Evolutionary conservation across 495 filamentous ascomycete species (phyloP), one percentile per base, ranked within the genome.

Genomic region (Haplographium delicatum): DNA sequence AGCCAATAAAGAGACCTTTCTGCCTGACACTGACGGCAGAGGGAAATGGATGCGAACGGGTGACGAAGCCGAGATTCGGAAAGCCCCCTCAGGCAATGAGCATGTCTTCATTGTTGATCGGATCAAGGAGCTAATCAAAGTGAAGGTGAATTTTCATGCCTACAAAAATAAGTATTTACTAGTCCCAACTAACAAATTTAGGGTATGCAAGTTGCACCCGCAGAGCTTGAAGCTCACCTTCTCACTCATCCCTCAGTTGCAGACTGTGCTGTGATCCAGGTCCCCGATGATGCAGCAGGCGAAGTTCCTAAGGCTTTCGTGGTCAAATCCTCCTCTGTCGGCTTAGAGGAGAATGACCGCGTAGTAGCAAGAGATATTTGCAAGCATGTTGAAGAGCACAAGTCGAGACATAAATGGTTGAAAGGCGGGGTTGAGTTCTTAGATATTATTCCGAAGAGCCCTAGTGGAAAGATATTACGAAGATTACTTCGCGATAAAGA

Each of bases 121-220:
- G 2, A 83, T 96, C 60, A 96, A 96, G 72, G 90, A 96, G 66
- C 70, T 96, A 45, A 94, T 96, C 70, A 96, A 96, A 67, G 85
- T 89, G 58, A 95, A 94, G 80, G 87, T 88, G 65, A 33, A 75
- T 25, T 31, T n/a, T n/a, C n/a, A n/a, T n/a, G n/a, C n/a, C n/a
- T n/a, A n/a, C n/a, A n/a, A n/a, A n/a, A n/a, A n/a, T n/a, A n/a
- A n/a, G n/a, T n/a, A n/a, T n/a, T n/a, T n/a, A n/a, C n/a, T n/a
- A n/a, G n/a, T n/a, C n/a, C n/a, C n/a, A n/a, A n/a, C 20, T 44
- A 20, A 44, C 35, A n/a, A 19, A 7, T 39, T 44, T 19, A 91
- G 86, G 90, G 86, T 44, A 71, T 86, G 30, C 90, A 96, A 86
- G 90, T 96, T 27, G 88, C 90, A 3, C 90, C 90, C 3, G 90